Percentiles rank a stretch among this genome's conserved stretches.
These are phyloP conservation scores for Erigeron canadensis DNA, from an alignment of 129 eudicot genomes.

Conservation along the genomic window DNA sequence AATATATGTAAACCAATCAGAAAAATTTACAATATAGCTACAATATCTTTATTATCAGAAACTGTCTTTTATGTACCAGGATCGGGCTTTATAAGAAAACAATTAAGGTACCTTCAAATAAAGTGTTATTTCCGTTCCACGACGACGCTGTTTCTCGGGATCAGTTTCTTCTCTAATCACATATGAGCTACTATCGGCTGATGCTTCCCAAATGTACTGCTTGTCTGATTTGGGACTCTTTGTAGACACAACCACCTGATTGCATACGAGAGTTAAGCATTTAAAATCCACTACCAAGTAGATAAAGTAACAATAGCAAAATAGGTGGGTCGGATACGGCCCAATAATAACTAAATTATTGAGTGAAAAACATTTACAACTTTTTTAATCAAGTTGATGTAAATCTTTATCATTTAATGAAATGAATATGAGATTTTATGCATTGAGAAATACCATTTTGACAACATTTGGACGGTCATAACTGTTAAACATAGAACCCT, in stretches of 20 bases:
- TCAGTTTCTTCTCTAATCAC: slow-evolving; percentile 79
- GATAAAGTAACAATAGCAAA: background rate
- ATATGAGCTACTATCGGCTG: slow-evolving; percentile 80
- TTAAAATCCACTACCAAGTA: background rate
- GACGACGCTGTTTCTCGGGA: slow-evolving; percentile 65
- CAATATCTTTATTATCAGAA: background rate
- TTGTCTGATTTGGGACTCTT: slow-evolving; percentile 88
- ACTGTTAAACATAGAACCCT: background rate
- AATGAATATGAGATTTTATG: background rate
- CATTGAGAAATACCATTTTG: background rate
- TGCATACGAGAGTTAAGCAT: background rate
- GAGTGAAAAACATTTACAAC: background rate
- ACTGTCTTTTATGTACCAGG: background rate
- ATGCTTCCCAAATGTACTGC: slow-evolving; percentile 90
- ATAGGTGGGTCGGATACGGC: background rate
- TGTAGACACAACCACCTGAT: slow-evolving; percentile 80
- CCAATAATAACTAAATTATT: background rate
- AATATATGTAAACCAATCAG: background rate
- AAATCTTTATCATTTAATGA: background rate
- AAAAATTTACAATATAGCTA: background rate
- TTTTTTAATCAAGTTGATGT: background rate
- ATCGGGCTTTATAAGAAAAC: slow-evolving; percentile 8
- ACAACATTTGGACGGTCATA: background rate
- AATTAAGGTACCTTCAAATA: slow-evolving; percentile 56
- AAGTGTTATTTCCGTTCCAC: slow-evolving; percentile 94